Percentiles rank a stretch among this genome's conserved stretches.
Evolutionary conservation across 805 yeast genomes (phyloP).

Genomic region (Suhomyces pyralidae): DNA sequence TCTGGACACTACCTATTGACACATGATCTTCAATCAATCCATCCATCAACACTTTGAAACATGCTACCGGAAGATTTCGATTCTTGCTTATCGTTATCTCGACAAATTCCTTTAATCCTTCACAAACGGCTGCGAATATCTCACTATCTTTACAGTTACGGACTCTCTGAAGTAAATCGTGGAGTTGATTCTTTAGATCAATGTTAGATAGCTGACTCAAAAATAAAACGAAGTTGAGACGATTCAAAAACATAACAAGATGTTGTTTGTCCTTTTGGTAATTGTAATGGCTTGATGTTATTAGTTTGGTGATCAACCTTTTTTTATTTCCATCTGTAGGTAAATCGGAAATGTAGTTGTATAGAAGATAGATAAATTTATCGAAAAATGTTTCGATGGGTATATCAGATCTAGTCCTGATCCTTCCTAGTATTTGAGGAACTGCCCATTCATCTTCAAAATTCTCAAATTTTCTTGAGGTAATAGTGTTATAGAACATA

Average conservation of each 20-base stretch:
- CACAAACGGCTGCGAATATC: conserved; percentile 1
- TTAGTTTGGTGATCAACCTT: conserved; percentile 32
- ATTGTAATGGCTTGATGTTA: conserved; percentile 36
- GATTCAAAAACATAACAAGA: conserved; percentile 32
- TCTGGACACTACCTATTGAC: conserved; percentile 16
- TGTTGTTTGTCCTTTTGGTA: conserved; percentile 25
- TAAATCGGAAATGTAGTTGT: conserved; percentile 29
- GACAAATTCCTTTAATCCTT: conserved; percentile 1
- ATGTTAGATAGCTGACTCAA: conserved; percentile 33
- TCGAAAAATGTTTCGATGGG: conserved; percentile 32
- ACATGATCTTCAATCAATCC: background rate
- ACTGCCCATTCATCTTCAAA: conserved; percentile 31
- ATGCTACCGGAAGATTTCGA: conserved; percentile 2
- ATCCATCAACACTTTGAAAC: conserved; percentile 5
- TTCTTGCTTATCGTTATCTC: conserved; percentile 4
- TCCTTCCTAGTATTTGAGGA: conserved; percentile 20
- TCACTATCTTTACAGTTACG: conserved; percentile 7
- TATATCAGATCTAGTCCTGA: conserved; percentile 25
- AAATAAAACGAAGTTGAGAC: conserved; percentile 35
- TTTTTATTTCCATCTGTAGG: conserved; percentile 18
- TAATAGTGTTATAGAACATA: conserved; percentile 27
- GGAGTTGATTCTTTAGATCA: conserved; percentile 29
- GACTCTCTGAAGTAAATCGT: conserved; percentile 23
- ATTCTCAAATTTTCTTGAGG: conserved; percentile 33
- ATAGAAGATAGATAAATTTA: conserved; percentile 33